Evolutionary conservation across 805 yeast genomes (phyloP), one percentile per base, ranked within the genome.

Genomic region (Candida namnaoensis): DNA sequence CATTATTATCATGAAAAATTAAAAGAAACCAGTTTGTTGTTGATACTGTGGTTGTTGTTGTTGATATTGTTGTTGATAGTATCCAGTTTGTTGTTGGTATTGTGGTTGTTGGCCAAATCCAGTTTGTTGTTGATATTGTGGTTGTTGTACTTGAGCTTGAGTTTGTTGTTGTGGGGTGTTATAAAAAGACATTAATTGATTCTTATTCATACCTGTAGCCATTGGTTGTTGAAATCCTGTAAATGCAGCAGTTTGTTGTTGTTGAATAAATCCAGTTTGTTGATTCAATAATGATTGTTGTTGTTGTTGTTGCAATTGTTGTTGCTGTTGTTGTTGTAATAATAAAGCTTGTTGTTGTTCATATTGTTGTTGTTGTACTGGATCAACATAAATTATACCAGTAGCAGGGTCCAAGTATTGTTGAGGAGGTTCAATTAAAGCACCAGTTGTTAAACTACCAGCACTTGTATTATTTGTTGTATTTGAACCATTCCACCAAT

Each of bases 351-450:
- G 19, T 36, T 53, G 57, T 12, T 46, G 50, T 32, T 48, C 49
- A 38, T 52, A 56, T 35, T 50, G 53, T 34, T 56, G 57, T 39
- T 81, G 84, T 51, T 82, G 88, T 37, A 73, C 77, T 10, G 79
- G 71, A 52, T 83, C 90, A 32, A 82, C 74, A 50, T 82, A 83
- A 5, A 81, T 60, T 38, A 76, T 72, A 11, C 91, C 90, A 0
- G 88, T 80, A 7, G 72, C 64, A 3, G 88, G 88, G 50, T 83
- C 90, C 19, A 81, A 69, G 54, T 78, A 83, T 53, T 82, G 91
- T 64, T 82, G 60, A 69, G 78, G 58, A 66, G 82, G 40, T 58
- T 74, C 62, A 53, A 57, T 7, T 48, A 54, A 10, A 52, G 63
- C 19, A 19, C 19, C 19, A 19, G 19, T 19, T 19, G 19, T 19